Percentiles rank a stretch among this genome's conserved stretches.
These are phyloP conservation scores for Macrophomina pseudophaseolina DNA, from an alignment of 2,329 filamentous ascomycete genomes.

Conservation along the genomic window DNA sequence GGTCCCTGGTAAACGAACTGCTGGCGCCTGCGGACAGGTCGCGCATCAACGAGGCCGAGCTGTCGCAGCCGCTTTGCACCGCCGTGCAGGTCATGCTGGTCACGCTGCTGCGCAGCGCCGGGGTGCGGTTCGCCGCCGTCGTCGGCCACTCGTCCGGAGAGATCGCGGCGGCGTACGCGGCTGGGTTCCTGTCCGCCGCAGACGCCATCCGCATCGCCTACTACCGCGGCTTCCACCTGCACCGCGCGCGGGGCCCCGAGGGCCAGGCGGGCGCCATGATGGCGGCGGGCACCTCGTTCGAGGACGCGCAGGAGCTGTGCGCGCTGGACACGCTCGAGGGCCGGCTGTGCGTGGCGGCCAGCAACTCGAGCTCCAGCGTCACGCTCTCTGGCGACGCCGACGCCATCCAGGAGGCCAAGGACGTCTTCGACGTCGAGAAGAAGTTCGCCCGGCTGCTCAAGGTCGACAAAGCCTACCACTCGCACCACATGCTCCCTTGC, in stretches of 20 bases:
- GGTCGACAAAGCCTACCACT: conserved; percentile 32
- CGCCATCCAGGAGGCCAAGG: conserved; percentile 26
- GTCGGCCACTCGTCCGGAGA: conserved; percentile 39
- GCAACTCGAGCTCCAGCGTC: conserved; percentile 32
- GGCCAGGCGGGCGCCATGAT: conserved; percentile 41
- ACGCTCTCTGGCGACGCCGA: conserved; percentile 33
- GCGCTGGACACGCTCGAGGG: conserved; percentile 29
- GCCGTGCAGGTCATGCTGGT: conserved; percentile 37
- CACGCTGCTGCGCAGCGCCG: conserved; percentile 35
- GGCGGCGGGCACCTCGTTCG: conserved; percentile 30
- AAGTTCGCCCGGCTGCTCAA: conserved; percentile 29
- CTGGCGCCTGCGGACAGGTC: conserved; percentile 32
- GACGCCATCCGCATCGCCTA: conserved; percentile 36
- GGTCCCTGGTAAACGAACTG: conserved; percentile 31
- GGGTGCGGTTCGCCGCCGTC: conserved; percentile 33
- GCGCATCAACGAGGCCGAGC: conserved; percentile 30
- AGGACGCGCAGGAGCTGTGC: conserved; percentile 2
- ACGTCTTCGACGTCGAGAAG: conserved; percentile 23
- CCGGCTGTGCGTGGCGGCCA: conserved; percentile 33
- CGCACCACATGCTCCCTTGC: conserved; percentile 29
- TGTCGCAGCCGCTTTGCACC: conserved; percentile 35
- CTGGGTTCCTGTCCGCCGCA: conserved; percentile 30
- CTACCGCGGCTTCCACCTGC: conserved; percentile 26
- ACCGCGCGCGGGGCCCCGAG: conserved; percentile 30
- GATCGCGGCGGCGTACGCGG: conserved; percentile 38